Conservation (phyloP, 2,329 filamentous ascomycete species). For the Teratosphaeriaceae sp. region DNA sequence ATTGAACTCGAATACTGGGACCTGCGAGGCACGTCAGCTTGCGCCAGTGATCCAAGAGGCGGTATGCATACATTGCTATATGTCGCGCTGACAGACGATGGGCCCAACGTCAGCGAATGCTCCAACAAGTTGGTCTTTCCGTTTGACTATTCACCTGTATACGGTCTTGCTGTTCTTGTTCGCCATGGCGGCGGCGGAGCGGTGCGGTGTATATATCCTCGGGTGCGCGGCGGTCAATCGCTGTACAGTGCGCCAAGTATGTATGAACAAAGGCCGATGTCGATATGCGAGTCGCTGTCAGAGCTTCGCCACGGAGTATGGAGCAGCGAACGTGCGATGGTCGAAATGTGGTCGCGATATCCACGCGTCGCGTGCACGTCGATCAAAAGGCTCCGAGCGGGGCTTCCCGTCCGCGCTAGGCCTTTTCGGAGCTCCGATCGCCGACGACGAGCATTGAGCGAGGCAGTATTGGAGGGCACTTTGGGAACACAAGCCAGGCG, state of each 20-base stretch:
- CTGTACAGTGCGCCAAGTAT: not conserved
- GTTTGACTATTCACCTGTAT: too few species aligned
- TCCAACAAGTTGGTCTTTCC: too few species aligned
- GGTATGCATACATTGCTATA: slow-evolving; percentile 45
- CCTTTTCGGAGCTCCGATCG: not conserved
- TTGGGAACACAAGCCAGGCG: not conserved
- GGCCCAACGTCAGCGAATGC: too few species aligned
- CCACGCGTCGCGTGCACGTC: too few species aligned
- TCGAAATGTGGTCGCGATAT: too few species aligned
- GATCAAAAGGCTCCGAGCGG: too few species aligned
- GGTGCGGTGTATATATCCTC: not conserved
- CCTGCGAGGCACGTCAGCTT: slow-evolving; percentile 35
- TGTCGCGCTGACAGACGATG: too few species aligned
- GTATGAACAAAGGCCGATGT: too few species aligned
- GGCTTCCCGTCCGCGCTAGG: too few species aligned
- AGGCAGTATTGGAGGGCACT: not conserved
- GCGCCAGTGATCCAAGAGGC: not conserved
- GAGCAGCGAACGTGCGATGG: too few species aligned
- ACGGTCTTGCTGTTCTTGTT: slow-evolving; percentile 41
- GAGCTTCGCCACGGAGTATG: too few species aligned
- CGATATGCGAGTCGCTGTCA: too few species aligned
- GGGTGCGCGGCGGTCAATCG: not conserved
- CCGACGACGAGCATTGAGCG: not conserved
- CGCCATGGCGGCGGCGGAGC: slow-evolving; percentile 11
- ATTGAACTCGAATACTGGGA: slow-evolving; percentile 91